Evolutionary conservation across 441 rosid species (phyloP), one percentile per base, ranked within the genome.

Genomic region (Adansonia grandidieri): DNA sequence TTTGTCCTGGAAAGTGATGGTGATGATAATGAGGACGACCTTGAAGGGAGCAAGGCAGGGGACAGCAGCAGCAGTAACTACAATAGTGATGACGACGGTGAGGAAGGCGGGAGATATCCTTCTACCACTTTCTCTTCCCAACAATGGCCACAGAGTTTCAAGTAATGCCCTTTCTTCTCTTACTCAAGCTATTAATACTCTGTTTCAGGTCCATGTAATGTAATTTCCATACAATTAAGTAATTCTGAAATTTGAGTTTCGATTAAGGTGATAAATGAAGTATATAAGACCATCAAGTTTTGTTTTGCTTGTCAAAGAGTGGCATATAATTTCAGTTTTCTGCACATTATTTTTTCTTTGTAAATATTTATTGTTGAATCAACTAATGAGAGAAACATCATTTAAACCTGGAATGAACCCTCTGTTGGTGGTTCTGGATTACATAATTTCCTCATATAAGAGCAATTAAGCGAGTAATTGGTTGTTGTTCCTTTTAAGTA

Each of bases 141-240:
- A 74, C 93, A 88, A 80, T 90, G 96, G 96, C 96, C 96, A 1
- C 90, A 84, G 74, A 92, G 94, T 80, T 92, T 71, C 81, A 86
- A 86, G 96, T 90, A 79, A 78, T 61, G 28, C 6, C 32, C 2
- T 13, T 19, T 54, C 32, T 58, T 58, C 44, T 58, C 50, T 62
- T 70, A 60, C 37, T 60, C 40, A 60, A 9, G 64, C 62, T 2
- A 14, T 32, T 3, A 32, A 32, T 32, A 32, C 37, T 51, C 56
- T 51, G n/a, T 51, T 14, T 1, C 17, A 51, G 56, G 13, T 51
- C n/a, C 56, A 14, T 51, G n/a, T 3, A 14, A 51, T 51, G 14
- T 32, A 32, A 32, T 32, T 32, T 32, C 53, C 45, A 42, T 42
- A 45, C 48, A 45, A 45, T 6, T 1, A 7, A 45, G 48, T 45